Base-by-base conservation (phyloP, 176 grass and related monocot species). In the Avena atlantica region DNA sequence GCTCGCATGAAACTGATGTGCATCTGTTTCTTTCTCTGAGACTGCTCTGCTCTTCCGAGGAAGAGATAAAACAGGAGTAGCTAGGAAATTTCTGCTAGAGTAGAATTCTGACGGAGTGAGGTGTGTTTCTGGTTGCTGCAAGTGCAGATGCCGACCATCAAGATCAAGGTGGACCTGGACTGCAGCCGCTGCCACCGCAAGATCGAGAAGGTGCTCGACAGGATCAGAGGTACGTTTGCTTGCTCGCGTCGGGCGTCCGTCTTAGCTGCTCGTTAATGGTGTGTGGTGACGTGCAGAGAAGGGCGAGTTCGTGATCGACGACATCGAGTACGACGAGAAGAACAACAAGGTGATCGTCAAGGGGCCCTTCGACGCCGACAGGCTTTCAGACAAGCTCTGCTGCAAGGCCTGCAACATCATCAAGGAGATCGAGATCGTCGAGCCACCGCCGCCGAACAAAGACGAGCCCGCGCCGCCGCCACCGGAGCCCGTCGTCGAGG, bases 401-500 rank as follows among this genome's bases (percentile, higher is more conserved):
- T 92, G 90, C 86, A 94, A 94, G 68, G 92, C 92, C 7, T 91
- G 95, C 84, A 97, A 92, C 83, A 86, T 97, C 78, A 97, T 97
- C 86, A 97, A 70, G 67, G 67, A 70, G 67, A 70, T 70, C 16
- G 67, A 70, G 67, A 70, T 40, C 67, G 67, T 70, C 67, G 67
- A 70, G 51, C 11, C 49, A 0, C 51, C 13, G 3, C 13, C 14
- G 51, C 51, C 51, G 14, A 23, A 40, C 1, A 40, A 69, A 15
- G 66, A 8, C 15, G 25, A 69, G 66, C 15, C 66, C 66, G 21
- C 67, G 67, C 34, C 16, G 8, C 36, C 3, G 67, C 16, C 16
- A 4, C 51, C 51, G 3, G 51, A 53, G 13, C 13, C 51, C 3
- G 51, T 80, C 13, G 73, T 88, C 0, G 77, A 89, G 74, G 56